Evolutionary conservation across 805 yeast species (phyloP).

Genomic region (Saccharomycopsis babjevae): DNA sequence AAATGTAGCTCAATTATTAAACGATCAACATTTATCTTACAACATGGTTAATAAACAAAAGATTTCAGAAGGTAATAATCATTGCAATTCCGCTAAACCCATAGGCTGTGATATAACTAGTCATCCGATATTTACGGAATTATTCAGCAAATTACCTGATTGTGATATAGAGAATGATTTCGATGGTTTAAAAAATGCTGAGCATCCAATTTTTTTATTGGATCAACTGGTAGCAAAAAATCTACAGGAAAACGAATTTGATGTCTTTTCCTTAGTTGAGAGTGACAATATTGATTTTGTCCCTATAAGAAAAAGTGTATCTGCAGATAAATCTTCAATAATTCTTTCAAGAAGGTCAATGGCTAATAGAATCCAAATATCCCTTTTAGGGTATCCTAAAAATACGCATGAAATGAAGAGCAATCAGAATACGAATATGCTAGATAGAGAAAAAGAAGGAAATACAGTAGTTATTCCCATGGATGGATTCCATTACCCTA

Average conservation of each 20-base stretch:
- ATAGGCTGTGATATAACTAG: too few species aligned
- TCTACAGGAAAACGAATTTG: background rate
- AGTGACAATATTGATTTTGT: background rate
- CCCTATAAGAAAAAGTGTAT: background rate
- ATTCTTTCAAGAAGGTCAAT: background rate
- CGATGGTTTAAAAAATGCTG: background rate
- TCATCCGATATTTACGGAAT: too few species aligned
- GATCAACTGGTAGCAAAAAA: background rate
- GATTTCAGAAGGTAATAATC: background rate
- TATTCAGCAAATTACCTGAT: too few species aligned
- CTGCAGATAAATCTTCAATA: background rate
- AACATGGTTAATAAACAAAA: background rate
- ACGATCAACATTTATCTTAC: slow-evolving; percentile 20
- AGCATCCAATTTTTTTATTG: background rate
- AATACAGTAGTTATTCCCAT: slow-evolving; percentile 47
- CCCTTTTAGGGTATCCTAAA: background rate
- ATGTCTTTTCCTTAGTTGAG: background rate
- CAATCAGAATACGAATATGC: background rate
- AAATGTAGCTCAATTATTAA: slow-evolving; percentile 34
- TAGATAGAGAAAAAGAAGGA: background rate
- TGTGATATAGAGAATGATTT: background rate
- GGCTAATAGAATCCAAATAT: slow-evolving; percentile 6
- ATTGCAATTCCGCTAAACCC: too few species aligned
- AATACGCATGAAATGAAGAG: slow-evolving; percentile 4
- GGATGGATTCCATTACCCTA: slow-evolving; percentile 72